phyloP scores from a whole-genome alignment of 2,329 filamentous ascomycete species.

The Massarina eburnea region DNA sequence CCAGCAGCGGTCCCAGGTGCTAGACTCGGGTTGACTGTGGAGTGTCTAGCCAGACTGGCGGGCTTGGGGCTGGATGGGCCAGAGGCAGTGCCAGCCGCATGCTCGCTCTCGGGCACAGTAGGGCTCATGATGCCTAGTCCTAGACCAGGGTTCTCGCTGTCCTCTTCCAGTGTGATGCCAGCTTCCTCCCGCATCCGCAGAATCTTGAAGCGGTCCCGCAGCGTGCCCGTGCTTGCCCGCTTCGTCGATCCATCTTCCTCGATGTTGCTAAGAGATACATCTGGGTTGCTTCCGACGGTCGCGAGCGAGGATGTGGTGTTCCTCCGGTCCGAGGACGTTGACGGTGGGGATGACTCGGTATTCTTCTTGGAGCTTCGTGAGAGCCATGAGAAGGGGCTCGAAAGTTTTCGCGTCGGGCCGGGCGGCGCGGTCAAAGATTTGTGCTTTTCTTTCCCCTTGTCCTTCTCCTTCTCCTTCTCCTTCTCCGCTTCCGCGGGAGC shows the following conservation, averaged over 20 bases:
- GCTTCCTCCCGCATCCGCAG: slow-evolving; percentile 50
- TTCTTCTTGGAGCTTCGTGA: slow-evolving; percentile 51
- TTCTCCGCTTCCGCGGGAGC: slow-evolving; percentile 33
- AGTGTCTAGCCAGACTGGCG: slow-evolving; percentile 52
- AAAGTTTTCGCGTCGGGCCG: slow-evolving; percentile 67
- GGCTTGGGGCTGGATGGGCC: slow-evolving; percentile 31
- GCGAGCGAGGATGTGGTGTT: slow-evolving; percentile 80
- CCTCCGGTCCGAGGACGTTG: slow-evolving; percentile 57
- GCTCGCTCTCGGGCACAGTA: slow-evolving; percentile 42
- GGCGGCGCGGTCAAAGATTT: slow-evolving; percentile 33
- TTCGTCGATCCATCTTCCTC: slow-evolving; percentile 50
- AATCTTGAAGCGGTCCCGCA: slow-evolving; percentile 51
- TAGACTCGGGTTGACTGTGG: slow-evolving; percentile 68
- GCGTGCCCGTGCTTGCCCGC: slow-evolving; percentile 42
- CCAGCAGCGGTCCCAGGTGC: slow-evolving; percentile 86
- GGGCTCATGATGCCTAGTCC: slow-evolving; percentile 52
- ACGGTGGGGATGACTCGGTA: slow-evolving; percentile 59
- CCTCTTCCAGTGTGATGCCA: slow-evolving; percentile 42
- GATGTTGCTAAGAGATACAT: slow-evolving; percentile 75
- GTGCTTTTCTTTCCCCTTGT: slow-evolving; percentile 34
- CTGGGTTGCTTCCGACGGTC: slow-evolving; percentile 77
- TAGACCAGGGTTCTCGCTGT: slow-evolving; percentile 50
- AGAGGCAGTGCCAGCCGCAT: slow-evolving; percentile 23
- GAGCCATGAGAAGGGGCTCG: slow-evolving; percentile 55
- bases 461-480: slow-evolving; percentile 52